Base-by-base conservation (phyloP, 2,329 filamentous ascomycete species). In the Botrytis aclada region DNA sequence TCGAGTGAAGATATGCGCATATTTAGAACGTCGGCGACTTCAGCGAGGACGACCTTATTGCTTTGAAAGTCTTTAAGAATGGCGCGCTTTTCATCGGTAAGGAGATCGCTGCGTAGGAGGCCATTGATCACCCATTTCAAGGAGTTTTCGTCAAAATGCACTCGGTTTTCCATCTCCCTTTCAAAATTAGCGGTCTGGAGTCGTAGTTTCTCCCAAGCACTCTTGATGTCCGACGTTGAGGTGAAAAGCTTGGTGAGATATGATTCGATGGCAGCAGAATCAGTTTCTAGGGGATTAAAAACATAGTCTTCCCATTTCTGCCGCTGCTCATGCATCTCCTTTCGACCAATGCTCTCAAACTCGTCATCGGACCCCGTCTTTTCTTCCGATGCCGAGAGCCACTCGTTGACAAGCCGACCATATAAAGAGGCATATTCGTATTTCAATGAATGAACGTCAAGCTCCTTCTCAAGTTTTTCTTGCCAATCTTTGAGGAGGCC, bases 21-120 rank as follows among this genome's bases (percentile, higher is more conserved):
- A 73, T 88, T 89, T 56, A 89, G 80, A 16, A 89, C 86, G 77
- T 89, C 87, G 14, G 83, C 84, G 12, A 89, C 83, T 75, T 89
- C 87, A 43, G 82, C 82, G 0, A 86, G 80, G 3, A 88, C 85
- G 3, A 83, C 81, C 3, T 83, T 80, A 69, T 86, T 86, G 54
- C 81, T 83, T 72, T 84, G 79, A 66, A 88, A 85, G 56, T 87
- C 85, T 54, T 84, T 83, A 29, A 88, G 80, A 12, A 84, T 83
- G 20, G 80, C 79, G 2, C 82, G 80, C 78, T 88, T 88, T 69
- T 86, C 82, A 4, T 86, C 84, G 4, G 83, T 84, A 62, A 89
- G 81, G 6, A 88, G 78, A 74, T 89, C 86, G 9, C 82, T 81
- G n/a, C 81, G 80, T 34, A 89, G 78, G 34, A 89, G 80, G 3